phyloP scores from a whole-genome alignment of 805 yeast species.

The Zygotorulaspora danielsina region DNA sequence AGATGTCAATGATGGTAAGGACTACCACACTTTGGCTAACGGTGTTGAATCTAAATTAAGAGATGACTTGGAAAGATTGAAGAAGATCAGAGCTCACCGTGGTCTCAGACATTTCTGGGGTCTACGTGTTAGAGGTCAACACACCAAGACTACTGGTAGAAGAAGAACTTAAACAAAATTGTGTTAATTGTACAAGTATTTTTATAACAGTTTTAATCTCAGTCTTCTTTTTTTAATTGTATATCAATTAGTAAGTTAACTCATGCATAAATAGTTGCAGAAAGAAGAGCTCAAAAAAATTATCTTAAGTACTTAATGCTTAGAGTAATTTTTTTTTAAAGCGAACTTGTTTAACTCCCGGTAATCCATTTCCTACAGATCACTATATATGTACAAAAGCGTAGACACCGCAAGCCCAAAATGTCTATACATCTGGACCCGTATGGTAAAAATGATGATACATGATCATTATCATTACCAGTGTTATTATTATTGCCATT shows the following conservation, averaged over 20 bases:
- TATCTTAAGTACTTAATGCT: too few species aligned
- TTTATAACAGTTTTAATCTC: conserved; percentile 7
- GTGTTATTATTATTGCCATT: neutral
- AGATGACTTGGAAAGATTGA: conserved; percentile 99
- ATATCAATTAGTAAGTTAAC: conserved; percentile 5
- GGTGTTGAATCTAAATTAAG: conserved; percentile 98
- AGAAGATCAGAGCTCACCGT: conserved; percentile 99
- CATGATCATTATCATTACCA: too few species aligned
- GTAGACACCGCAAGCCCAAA: too few species aligned
- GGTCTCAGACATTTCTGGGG: conserved; percentile 99
- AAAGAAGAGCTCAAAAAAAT: too few species aligned
- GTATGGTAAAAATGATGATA: too few species aligned
- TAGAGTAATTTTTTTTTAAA: too few species aligned
- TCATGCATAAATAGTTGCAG: conserved; percentile 2
- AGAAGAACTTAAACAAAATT: conserved; percentile 45
- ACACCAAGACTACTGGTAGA: conserved; percentile 99
- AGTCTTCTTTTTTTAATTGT: conserved; percentile 10
- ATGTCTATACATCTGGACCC: too few species aligned
- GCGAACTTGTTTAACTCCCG: too few species aligned
- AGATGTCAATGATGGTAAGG: conserved; percentile 98
- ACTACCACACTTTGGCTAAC: conserved; percentile 98
- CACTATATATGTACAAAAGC: too few species aligned
- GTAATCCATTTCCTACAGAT: too few species aligned
- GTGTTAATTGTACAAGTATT: conserved; percentile 9
- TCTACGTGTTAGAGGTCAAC: conserved; percentile 99